Evolutionary conservation across 345 rosid species (phyloP).

Genomic region (Populus tremula): DNA sequence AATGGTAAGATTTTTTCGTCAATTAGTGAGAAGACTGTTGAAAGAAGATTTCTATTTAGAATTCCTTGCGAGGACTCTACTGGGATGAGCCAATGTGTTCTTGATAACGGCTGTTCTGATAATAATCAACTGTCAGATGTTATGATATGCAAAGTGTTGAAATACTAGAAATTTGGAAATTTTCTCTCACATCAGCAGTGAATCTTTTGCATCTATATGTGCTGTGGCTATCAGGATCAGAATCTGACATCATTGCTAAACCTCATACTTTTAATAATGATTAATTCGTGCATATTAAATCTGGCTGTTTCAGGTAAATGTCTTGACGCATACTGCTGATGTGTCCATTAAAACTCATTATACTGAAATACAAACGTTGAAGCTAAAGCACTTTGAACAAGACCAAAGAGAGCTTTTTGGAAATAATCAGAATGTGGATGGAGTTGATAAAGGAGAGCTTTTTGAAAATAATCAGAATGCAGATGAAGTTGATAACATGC

Average conservation of each 20-base stretch:
- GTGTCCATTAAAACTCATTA: slow-evolving; percentile 18
- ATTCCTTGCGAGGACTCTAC: not conserved
- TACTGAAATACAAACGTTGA: slow-evolving; percentile 31
- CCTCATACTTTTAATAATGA: not conserved
- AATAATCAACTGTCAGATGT: no score
- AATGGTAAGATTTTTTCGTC: not conserved
- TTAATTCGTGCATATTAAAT: not conserved
- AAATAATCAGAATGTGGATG: slow-evolving; percentile 14
- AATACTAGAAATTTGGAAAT: no score
- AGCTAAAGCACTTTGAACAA: slow-evolving; percentile 46
- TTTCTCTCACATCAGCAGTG: not conserved
- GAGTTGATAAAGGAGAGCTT: slow-evolving; percentile 36
- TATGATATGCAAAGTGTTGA: no score
- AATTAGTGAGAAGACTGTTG: no score
- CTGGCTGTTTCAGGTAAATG: slow-evolving; percentile 52
- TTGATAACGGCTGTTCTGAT: not conserved
- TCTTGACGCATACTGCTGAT: slow-evolving; percentile 58
- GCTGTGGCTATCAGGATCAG: not conserved
- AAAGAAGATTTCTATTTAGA: not conserved
- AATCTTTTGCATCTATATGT: not conserved
- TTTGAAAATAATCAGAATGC: slow-evolving; percentile 22
- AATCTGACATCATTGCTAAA: not conserved
- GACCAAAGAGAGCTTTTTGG: slow-evolving; percentile 51
- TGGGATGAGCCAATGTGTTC: not conserved
- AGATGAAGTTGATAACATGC: slow-evolving; percentile 9